These are phyloP conservation scores for Rusavskia elegans DNA, from an alignment of 495 filamentous ascomycete genomes.

Conservation along the genomic window DNA sequence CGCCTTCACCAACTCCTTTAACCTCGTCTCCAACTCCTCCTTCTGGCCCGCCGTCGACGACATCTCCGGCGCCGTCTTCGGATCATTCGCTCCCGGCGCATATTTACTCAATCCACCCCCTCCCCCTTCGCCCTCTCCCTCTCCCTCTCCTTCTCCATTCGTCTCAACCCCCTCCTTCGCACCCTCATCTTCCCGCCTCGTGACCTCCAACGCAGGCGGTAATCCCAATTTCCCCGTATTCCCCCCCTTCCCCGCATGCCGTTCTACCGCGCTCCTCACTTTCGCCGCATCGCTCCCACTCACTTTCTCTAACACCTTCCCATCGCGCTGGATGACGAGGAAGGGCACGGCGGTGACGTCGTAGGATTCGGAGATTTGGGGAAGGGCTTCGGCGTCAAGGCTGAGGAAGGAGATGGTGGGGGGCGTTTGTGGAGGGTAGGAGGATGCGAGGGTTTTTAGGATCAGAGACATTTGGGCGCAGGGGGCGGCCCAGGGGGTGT, in stretches of 20 bases:
- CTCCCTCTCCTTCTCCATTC: conserved; percentile 4
- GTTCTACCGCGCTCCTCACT: conserved; percentile 70
- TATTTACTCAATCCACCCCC: conserved; percentile 24
- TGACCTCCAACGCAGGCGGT: conserved; percentile 34
- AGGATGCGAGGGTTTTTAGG: conserved; percentile 64
- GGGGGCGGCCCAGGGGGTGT: conserved; percentile 92
- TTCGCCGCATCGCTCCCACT: conserved; percentile 75
- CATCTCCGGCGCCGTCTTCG: conserved; percentile 32
- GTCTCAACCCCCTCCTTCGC: conserved; percentile 15
- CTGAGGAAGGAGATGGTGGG: conserved; percentile 63
- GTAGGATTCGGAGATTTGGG: conserved; percentile 74
- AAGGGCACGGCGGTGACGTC: conserved; percentile 89
- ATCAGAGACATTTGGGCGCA: conserved; percentile 88
- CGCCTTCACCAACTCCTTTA: conserved; percentile 72
- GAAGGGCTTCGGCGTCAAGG: conserved; percentile 79
- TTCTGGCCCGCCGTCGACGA: conserved; percentile 42
- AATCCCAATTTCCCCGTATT: conserved; percentile 24
- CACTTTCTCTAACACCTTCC: conserved; percentile 58
- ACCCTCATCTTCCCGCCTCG: conserved; percentile 26
- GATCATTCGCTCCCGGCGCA: conserved; percentile 28
- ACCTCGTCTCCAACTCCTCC: conserved; percentile 62
- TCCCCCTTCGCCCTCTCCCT: conserved; percentile 13
- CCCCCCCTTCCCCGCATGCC: conserved; percentile 39
- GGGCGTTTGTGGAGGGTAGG: conserved; percentile 53
- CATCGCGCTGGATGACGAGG: conserved; percentile 61